Base-by-base conservation (phyloP, 306 rosid genomes). In the Chamaecrista fasciculata region DNA sequence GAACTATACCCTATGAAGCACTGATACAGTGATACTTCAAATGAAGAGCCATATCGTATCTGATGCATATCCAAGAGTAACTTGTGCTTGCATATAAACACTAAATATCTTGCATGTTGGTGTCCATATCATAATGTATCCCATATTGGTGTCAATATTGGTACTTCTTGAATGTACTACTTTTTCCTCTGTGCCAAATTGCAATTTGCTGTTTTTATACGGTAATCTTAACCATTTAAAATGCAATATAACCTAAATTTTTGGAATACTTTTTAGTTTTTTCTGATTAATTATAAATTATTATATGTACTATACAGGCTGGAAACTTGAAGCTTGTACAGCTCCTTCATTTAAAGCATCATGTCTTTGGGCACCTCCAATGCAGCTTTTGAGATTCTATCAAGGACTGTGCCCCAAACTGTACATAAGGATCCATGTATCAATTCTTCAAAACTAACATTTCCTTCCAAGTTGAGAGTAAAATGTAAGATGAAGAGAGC, bases 311-410 rank as follows among this genome's bases (percentile, higher is more conserved):
- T 37, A 8, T 20, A 16, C 76, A 80, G 80, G 78, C 21, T 59
- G 44, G 19, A 37, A 7, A 66, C 49, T 34, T 52, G 31, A 49
- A 62, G 51, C 23, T 50, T 37, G 68, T 77, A 52, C 40, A 57
- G 49, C 61, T 50, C 37, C 16, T 61, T 69, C 12, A 46, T 37
- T 49, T 58, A 6, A 37, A 77, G 68, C 69, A 66, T 60, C 62
- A 69, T 77, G 69, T 44, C 73, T 16, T 70, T 86, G 83, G 80
- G 77, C 47, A 49, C 84, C 53, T 79, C 80, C 51, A 77, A 78
- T 62, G 86, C 81, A 60, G 90, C 78, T 78, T 79, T 82, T 68
- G 85, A 83, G 72, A 78, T 69, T 75, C 73, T 82, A 12, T 80
- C 83, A 3, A 79, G 91, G 66, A 67, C 62, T 46, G 74, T 72